Evolutionary conservation across 2,329 filamentous ascomycete species (phyloP), one percentile per base, ranked within the genome.

Genomic region (Beauveria sp.): DNA sequence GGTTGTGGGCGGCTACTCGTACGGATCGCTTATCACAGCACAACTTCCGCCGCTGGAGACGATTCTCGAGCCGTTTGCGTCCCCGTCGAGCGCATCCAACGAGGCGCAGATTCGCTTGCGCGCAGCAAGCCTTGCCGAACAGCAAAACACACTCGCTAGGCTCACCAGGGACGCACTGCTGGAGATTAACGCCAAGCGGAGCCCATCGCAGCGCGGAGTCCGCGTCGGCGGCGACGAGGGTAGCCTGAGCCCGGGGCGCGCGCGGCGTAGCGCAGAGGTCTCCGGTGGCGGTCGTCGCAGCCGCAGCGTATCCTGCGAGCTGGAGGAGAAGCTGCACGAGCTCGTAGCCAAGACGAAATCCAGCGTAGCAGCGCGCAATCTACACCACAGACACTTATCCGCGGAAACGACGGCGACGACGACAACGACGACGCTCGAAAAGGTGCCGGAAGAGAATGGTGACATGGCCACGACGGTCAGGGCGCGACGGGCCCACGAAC

Each of bases 1-100:
- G 3, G 68, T 96, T 5, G 77, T 94, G 7, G 88, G 83, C 2
- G 92, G 92, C 14, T 97, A 97, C 72, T 96, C 92, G 0, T 97
- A 97, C 72, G 94, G 94, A 48, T 90, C 91, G 5, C 82, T 96
- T 69, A 84, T 97, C 44, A 86, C 91, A 2, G 85, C 83, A 0
- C 85, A 88, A 61, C 80, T 96, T 0, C 90, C 91, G 0, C 78
- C 85, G 0, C 74, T 87, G 41, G 71, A 77, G 12, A 73, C 78
- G 0, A 83, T 96, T 30, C 73, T 91, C 26, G 71, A 79, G 1
- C 73, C 81, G 1, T 91, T 94, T 66, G 69, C 75, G 8, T 71
- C 75, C 0, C 81, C 84, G 0, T 65, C 74, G 3, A 67, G 71
- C n/a, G 84, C 80, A 44, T 85, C 85, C 0, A 73, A 85, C 5